These are phyloP conservation scores for Pythium plurisporium DNA, from an alignment of 352 stramenopile genomes.

Conservation along the genomic window DNA sequence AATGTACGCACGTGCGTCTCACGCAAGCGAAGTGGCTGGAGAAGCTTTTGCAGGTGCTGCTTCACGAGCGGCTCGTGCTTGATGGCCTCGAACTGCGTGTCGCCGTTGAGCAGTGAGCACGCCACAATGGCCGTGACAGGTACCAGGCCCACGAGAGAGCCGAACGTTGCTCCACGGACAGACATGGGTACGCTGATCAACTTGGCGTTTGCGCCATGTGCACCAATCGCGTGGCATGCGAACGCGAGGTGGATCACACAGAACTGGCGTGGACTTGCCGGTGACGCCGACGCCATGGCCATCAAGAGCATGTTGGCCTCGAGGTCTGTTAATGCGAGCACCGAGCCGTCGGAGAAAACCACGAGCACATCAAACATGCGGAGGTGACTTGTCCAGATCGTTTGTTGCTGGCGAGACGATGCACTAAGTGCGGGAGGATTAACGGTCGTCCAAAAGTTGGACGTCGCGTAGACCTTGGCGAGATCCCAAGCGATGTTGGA, in stretches of 20 bases:
- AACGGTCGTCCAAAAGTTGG: constrained; percentile 39
- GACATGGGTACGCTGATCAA: background rate
- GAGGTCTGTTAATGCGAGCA: constrained; percentile 36
- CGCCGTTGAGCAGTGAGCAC: constrained; percentile 17
- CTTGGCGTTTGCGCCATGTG: background rate
- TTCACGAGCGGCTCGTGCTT: constrained; percentile 1
- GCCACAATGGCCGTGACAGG: constrained; percentile 1
- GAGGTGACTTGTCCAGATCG: constrained; percentile 13
- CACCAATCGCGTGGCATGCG: background rate
- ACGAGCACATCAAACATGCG: constrained; percentile 37
- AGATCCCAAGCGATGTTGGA: constrained; percentile 23
- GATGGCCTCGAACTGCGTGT: constrained; percentile 9
- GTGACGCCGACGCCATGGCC: constrained; percentile 9
- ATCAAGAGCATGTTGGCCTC: constrained; percentile 37
- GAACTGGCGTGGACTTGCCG: background rate
- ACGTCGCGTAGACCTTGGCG: constrained; percentile 29
- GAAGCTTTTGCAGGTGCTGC: constrained; percentile 2
- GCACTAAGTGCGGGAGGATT: background rate
- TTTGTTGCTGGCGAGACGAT: background rate
- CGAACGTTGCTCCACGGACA: background rate
- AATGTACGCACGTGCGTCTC: constrained; percentile 3
- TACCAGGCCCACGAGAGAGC: background rate
- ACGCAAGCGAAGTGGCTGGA: background rate
- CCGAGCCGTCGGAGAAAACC: constrained; percentile 33
- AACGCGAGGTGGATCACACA: constrained; percentile 3